Conservation (phyloP, 1,139 yeast genomes). For the Arxiozyma slooffiae region DNA sequence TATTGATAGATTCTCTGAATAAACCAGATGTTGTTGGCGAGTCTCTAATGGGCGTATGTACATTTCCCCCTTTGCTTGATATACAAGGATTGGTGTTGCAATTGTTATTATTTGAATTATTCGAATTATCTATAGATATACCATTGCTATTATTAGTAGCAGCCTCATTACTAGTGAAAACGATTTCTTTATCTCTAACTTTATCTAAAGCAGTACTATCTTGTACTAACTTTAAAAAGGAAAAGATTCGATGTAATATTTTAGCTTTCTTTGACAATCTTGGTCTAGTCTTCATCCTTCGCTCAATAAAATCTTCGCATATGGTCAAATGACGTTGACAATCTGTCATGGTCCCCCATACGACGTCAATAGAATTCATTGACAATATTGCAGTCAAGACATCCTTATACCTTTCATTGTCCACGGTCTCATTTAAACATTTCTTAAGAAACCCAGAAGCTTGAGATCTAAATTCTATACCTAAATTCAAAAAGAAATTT, state of each 20-base stretch:
- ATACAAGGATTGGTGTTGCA: background rate
- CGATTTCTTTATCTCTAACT: constrained; percentile 23
- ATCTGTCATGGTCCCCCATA: constrained; percentile 87
- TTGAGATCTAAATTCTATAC: constrained; percentile 63
- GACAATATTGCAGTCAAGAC: constrained; percentile 74
- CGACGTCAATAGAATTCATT: constrained; percentile 81
- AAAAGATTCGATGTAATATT: constrained; percentile 66
- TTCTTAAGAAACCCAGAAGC: constrained; percentile 60
- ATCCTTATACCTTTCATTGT: constrained; percentile 68
- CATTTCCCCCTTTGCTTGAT: no score
- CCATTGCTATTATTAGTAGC: background rate
- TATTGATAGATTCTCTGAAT: constrained; percentile 18
- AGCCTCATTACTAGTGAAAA: constrained; percentile 1
- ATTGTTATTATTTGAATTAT: background rate
- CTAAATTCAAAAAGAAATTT: constrained; percentile 61
- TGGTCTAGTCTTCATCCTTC: constrained; percentile 58
- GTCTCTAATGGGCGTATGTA: constrained; percentile 1
- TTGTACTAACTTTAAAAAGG: constrained; percentile 65
- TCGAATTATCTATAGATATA: background rate
- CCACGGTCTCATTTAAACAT: constrained; percentile 39
- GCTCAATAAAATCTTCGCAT: constrained; percentile 64
- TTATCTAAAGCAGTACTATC: constrained; percentile 56
- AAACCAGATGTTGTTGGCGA: constrained; percentile 6
- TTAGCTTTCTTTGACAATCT: constrained; percentile 66
- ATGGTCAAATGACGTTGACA: constrained; percentile 66